Evolutionary conservation across 805 yeast species (phyloP).

Genomic region (Metschnikowia aberdeeniae): DNA sequence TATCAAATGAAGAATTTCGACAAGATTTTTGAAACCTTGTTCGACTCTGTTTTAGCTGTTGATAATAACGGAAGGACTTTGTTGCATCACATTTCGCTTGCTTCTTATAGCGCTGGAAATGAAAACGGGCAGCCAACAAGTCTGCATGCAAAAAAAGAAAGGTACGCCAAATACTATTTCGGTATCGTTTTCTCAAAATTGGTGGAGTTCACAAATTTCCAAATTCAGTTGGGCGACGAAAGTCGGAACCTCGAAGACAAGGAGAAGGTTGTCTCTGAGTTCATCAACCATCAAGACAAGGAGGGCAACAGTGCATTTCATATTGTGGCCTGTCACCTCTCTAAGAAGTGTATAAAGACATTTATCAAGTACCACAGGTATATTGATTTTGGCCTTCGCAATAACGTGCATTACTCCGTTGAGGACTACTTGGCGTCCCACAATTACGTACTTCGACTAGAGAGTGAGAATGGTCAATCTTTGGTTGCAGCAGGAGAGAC

Average conservation of each 20-base stretch:
- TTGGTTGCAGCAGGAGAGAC: slow-evolving; percentile 8
- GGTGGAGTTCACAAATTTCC: slow-evolving; percentile 26
- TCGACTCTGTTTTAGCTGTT: slow-evolving; percentile 34
- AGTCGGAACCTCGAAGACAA: slow-evolving; percentile 16
- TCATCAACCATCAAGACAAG: slow-evolving; percentile 84
- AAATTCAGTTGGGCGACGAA: slow-evolving; percentile 15
- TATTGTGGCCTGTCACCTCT: slow-evolving; percentile 60
- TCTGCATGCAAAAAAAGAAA: slow-evolving; percentile 28
- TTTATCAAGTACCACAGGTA: slow-evolving; percentile 24
- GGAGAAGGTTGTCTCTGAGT: slow-evolving; percentile 31
- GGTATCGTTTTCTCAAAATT: slow-evolving; percentile 34
- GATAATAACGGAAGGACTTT: slow-evolving; percentile 40
- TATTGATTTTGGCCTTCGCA: slow-evolving; percentile 23
- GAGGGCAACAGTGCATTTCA: slow-evolving; percentile 95
- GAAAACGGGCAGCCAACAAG: slow-evolving; percentile 2
- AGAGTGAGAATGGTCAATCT: slow-evolving; percentile 8
- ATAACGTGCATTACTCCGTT: slow-evolving; percentile 23
- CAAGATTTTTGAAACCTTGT: slow-evolving; percentile 28
- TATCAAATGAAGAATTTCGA: slow-evolving; percentile 37
- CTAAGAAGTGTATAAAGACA: slow-evolving; percentile 22
- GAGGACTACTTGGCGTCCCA: slow-evolving; percentile 29
- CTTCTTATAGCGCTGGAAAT: slow-evolving; percentile 7
- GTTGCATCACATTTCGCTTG: slow-evolving; percentile 37
- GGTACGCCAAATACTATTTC: slow-evolving; percentile 37
- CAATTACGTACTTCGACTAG: slow-evolving; percentile 24